These are phyloP conservation scores for Diaporthe sp. DNA, from an alignment of 2,329 filamentous ascomycete genomes.

Conservation along the genomic window DNA sequence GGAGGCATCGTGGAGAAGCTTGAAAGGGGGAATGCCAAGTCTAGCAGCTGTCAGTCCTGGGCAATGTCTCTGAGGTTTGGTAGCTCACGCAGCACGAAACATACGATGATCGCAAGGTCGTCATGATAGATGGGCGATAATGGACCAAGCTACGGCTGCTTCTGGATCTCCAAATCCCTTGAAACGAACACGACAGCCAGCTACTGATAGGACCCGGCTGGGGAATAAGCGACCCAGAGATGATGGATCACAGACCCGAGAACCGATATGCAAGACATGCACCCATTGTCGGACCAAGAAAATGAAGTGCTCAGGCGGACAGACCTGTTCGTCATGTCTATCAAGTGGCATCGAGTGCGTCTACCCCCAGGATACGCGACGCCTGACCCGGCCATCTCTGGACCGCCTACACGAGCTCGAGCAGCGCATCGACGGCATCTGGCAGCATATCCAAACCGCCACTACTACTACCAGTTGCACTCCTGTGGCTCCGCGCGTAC, in stretches of 20 bases:
- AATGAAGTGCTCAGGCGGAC: not conserved
- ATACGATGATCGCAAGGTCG: constrained; percentile 7
- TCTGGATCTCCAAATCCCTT: not conserved
- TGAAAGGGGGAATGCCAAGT: not conserved
- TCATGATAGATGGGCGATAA: not conserved
- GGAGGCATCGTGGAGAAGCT: not conserved
- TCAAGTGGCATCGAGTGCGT: constrained; percentile 6
- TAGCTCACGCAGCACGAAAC: not conserved
- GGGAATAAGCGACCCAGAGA: constrained; percentile 1
- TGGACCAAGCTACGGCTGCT: not conserved
- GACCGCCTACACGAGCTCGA: not conserved
- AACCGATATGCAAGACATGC: constrained; percentile 9
- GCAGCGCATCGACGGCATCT: constrained; percentile 12
- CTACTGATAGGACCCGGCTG: not conserved
- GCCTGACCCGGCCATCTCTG: not conserved
- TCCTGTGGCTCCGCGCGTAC: not conserved
- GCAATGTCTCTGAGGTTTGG: not conserved
- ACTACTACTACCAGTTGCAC: not conserved
- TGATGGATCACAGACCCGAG: not conserved
- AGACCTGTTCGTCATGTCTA: constrained; percentile 6
- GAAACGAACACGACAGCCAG: constrained; percentile 12
- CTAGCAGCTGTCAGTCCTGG: not conserved
- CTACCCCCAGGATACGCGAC: constrained; percentile 2
- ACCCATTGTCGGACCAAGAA: constrained; percentile 9
- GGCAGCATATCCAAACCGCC: constrained; percentile 11